Percentiles rank a stretch among this genome's conserved stretches.
phyloP scores from a whole-genome alignment of 345 rosid species.

The Cardamine resedifolia region DNA sequence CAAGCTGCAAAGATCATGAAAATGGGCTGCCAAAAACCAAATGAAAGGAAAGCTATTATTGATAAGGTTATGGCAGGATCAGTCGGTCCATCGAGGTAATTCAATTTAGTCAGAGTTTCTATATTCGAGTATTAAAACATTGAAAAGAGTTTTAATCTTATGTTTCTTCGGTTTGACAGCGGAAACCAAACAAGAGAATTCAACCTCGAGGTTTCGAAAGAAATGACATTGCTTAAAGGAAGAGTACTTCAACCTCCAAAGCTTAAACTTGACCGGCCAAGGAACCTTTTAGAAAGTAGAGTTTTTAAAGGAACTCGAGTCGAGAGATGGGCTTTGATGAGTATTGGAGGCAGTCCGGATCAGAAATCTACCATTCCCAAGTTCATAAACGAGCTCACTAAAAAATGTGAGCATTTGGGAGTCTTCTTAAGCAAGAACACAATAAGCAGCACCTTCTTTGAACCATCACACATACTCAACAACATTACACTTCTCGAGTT shows the following conservation, averaged over 20 bases:
- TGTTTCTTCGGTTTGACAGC: slow-evolving; percentile 47
- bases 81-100: slow-evolving; percentile 90
- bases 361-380: slow-evolving; percentile 73
- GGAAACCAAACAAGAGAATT: slow-evolving; percentile 72
- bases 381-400: slow-evolving; percentile 79
- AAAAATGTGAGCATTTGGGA: slow-evolving; percentile 87
- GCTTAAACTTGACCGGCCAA: slow-evolving; percentile 85
- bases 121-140: neutral
- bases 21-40: slow-evolving; percentile 94
- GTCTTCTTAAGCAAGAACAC: slow-evolving; percentile 74
- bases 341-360: slow-evolving; percentile 79
- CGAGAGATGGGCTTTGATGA: slow-evolving; percentile 85
- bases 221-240: slow-evolving; percentile 82
- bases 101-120: neutral
- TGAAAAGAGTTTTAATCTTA: neutral
- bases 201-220: slow-evolving; percentile 70
- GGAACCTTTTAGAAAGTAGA: slow-evolving; percentile 76
- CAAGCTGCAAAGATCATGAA: slow-evolving; percentile 87
- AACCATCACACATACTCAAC: slow-evolving; percentile 72
- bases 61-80: slow-evolving; percentile 78
- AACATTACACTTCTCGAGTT: slow-evolving; percentile 66
- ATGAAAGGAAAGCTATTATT: slow-evolving; percentile 74
- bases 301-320: slow-evolving; percentile 67
- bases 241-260: slow-evolving; percentile 92
- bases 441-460: slow-evolving; percentile 55